Evolutionary conservation across 176 grass and related monocot genomes (phyloP).

Genomic region (Musa schizocarpa): DNA sequence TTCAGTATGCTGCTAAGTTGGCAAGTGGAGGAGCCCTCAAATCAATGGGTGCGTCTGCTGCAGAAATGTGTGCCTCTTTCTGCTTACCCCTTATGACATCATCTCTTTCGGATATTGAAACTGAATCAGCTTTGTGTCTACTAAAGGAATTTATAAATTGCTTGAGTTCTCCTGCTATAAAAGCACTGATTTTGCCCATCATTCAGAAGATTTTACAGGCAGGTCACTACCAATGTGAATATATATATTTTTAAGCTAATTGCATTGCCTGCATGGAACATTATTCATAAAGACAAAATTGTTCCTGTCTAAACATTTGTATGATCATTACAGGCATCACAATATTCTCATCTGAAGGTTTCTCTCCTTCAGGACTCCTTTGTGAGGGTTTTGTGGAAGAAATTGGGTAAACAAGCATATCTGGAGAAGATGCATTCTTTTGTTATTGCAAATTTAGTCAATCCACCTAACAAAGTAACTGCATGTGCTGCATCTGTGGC

Average conservation of each 20-base stretch:
- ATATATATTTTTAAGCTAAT: constrained; percentile 19
- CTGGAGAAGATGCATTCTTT: constrained; percentile 74
- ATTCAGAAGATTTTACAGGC: constrained; percentile 99
- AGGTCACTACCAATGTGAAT: constrained; percentile 45
- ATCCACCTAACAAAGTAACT: constrained; percentile 69
- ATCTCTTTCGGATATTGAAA: constrained; percentile 51
- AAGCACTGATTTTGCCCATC: constrained; percentile 53
- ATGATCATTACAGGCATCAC: constrained; percentile 38
- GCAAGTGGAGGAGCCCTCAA: constrained; percentile 64
- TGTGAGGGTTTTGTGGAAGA: constrained; percentile 77
- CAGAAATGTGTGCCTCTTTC: constrained; percentile 74
- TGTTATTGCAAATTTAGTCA: constrained; percentile 65
- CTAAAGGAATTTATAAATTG: constrained; percentile 76
- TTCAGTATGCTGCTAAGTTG: constrained; percentile 77
- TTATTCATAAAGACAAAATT: constrained; percentile 14
- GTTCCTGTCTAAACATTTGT: constrained; percentile 20
- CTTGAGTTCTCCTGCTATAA: constrained; percentile 52
- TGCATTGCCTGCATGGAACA: constrained; percentile 18
- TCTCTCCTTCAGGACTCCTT: constrained; percentile 90
- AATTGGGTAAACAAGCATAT: constrained; percentile 76
- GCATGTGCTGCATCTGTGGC: constrained; percentile 63
- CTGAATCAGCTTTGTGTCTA: constrained; percentile 47
- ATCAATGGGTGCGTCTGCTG: constrained; percentile 76
- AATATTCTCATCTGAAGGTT: constrained; percentile 90
- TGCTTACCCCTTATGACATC: constrained; percentile 63